phyloP scores from a whole-genome alignment of 495 filamentous ascomycete genomes.

The Lasiosphaeris hirsuta region DNA sequence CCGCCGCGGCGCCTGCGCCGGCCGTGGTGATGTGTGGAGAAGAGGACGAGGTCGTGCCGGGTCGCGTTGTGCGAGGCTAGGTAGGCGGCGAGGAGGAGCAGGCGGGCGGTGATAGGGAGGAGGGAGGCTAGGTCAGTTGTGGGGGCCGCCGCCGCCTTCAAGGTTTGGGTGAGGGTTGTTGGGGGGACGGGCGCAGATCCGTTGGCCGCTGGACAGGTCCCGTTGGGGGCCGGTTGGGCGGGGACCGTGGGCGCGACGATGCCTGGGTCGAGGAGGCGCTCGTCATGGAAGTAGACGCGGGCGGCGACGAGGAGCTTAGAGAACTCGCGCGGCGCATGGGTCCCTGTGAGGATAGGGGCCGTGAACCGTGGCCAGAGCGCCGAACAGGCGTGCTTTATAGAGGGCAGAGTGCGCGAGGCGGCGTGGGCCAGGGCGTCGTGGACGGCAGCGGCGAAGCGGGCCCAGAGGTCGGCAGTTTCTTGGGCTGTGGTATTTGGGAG shows the following conservation, averaged over 20 bases:
- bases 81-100: constrained; percentile 83
- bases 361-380: constrained; percentile 70
- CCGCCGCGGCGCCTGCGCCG: constrained; percentile 39
- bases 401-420: constrained; percentile 61
- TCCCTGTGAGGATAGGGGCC: constrained; percentile 59
- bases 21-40: constrained; percentile 72
- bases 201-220: constrained; percentile 4
- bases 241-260: constrained; percentile 49
- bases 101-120: constrained; percentile 76
- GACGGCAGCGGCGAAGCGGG: constrained; percentile 68
- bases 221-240: constrained; percentile 14
- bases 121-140: constrained; percentile 37
- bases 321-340: constrained; percentile 73
- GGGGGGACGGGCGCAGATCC: too few relatives aligned
- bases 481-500: constrained; percentile 37
- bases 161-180: not conserved
- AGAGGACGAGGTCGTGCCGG: constrained; percentile 72
- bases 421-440: constrained; percentile 69
- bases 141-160: constrained; percentile 9
- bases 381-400: constrained; percentile 53
- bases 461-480: constrained; percentile 66
- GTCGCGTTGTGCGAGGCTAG: constrained; percentile 86
- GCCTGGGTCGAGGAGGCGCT: constrained; percentile 64
- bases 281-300: constrained; percentile 71
- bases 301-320: constrained; percentile 72